Evolutionary conservation across 2,329 filamentous ascomycete species (phyloP).

Genomic region (Bipolaris cookei): DNA sequence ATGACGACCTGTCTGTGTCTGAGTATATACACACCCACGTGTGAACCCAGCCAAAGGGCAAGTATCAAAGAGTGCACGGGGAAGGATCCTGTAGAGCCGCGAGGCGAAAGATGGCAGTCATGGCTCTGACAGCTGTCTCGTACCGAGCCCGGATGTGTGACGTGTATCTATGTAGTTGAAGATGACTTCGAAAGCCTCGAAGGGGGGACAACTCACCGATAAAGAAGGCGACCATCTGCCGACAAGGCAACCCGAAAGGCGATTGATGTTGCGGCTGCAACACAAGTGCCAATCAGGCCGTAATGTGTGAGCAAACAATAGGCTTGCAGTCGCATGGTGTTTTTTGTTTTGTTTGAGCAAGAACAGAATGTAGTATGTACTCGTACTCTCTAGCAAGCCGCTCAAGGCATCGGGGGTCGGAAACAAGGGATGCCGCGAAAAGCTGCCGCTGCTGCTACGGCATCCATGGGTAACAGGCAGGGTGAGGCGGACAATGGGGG

Average conservation of each 20-base stretch:
- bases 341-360: conserved; percentile 7
- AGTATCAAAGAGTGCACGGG: conserved; percentile 9
- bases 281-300: conserved; percentile 12
- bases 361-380: neutral
- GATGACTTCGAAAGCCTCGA: neutral
- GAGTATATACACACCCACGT: conserved; percentile 11
- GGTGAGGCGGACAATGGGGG: conserved; percentile 4
- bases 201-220: conserved; percentile 7
- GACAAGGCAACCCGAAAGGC: neutral
- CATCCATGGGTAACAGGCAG: conserved; percentile 2
- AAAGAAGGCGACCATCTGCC: neutral
- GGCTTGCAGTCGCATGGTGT: conserved; percentile 26
- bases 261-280: conserved; percentile 8
- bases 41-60: conserved; percentile 13
- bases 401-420: conserved; percentile 8
- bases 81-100: conserved; percentile 4
- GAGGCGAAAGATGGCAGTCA: neutral
- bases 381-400: neutral
- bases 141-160: neutral
- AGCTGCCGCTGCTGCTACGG: conserved; percentile 1
- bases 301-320: conserved; percentile 9
- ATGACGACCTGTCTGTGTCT: neutral
- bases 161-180: neutral
- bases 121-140: conserved; percentile 12
- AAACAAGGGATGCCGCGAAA: conserved; percentile 1